Conservation (phyloP, 1,284 basidiomycete species). For the Macrocybe sp. region DNA sequence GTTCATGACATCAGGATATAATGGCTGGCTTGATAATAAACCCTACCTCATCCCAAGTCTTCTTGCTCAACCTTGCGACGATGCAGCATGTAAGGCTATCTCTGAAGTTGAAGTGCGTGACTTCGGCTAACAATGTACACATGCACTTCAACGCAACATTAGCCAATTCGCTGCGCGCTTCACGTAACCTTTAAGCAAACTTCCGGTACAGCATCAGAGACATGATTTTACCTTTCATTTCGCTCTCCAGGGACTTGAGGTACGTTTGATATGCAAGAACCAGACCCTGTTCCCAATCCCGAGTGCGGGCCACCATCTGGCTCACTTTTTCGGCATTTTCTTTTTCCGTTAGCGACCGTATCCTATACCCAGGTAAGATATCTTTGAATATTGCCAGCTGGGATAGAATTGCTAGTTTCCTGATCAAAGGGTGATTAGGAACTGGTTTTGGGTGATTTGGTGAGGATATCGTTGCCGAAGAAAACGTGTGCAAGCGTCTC, state of each 20-base stretch:
- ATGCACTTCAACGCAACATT: slow-evolving; percentile 79
- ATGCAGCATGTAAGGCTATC: slow-evolving; percentile 89
- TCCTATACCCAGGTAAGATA: slow-evolving; percentile 87
- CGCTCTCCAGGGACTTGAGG: slow-evolving; percentile 79
- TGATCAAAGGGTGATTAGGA: slow-evolving; percentile 76
- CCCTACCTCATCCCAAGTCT: slow-evolving; percentile 80
- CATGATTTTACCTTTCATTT: slow-evolving; percentile 71
- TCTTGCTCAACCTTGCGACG: slow-evolving; percentile 79
- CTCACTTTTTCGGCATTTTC: slow-evolving; percentile 94
- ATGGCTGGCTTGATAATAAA: too few relatives aligned
- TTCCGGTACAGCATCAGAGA: slow-evolving; percentile 4
- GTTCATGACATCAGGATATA: too few relatives aligned
- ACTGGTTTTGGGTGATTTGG: slow-evolving; percentile 64
- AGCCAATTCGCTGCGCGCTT: slow-evolving; percentile 71
- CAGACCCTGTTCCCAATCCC: slow-evolving; percentile 97
- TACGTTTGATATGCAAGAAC: slow-evolving; percentile 88
- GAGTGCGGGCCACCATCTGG: slow-evolving; percentile 85
- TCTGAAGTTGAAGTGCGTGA: slow-evolving; percentile 97
- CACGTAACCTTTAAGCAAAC: slow-evolving; percentile 17
- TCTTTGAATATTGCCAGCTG: slow-evolving; percentile 96
- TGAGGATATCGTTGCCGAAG: slow-evolving; percentile 65
- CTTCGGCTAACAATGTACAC: slow-evolving; percentile 79
- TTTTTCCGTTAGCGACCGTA: slow-evolving; percentile 84
- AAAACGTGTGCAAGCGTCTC: slow-evolving; percentile 82
- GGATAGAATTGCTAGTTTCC: slow-evolving; percentile 86